Evolutionary conservation across 2,329 filamentous ascomycete species (phyloP).

Genomic region (Colletotrichum sp.): DNA sequence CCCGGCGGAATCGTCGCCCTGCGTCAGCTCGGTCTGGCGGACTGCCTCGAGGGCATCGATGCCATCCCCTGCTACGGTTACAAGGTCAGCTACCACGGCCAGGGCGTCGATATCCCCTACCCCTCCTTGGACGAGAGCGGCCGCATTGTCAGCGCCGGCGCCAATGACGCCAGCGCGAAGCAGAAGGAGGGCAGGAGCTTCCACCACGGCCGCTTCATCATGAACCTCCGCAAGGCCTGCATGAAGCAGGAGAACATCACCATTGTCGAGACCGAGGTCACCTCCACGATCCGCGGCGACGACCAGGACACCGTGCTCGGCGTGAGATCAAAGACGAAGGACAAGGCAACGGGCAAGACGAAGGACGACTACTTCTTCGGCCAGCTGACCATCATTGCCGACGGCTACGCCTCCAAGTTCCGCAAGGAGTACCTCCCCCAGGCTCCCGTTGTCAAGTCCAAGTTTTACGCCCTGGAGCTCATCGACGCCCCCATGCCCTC

Average conservation of each 20-base stretch:
- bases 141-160: slow-evolving; percentile 13
- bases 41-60: slow-evolving; percentile 90
- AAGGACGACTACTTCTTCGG: slow-evolving; percentile 82
- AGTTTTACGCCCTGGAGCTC: slow-evolving; percentile 93
- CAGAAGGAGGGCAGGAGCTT: slow-evolving; percentile 76
- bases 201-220: slow-evolving; percentile 94
- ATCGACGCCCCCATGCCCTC: slow-evolving; percentile 83
- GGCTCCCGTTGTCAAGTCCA: slow-evolving; percentile 75
- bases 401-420: slow-evolving; percentile 93
- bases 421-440: slow-evolving; percentile 76
- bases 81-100: slow-evolving; percentile 81
- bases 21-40: slow-evolving; percentile 76
- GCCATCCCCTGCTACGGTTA: slow-evolving; percentile 84
- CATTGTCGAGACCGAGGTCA: slow-evolving; percentile 88
- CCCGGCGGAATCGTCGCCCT: slow-evolving; percentile 87
- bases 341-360: slow-evolving; percentile 60
- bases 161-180: slow-evolving; percentile 20
- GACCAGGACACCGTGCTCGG: slow-evolving; percentile 78
- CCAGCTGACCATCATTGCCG: slow-evolving; percentile 84
- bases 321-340: slow-evolving; percentile 74
- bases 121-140: slow-evolving; percentile 64
- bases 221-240: slow-evolving; percentile 78
- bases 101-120: slow-evolving; percentile 79
- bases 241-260: slow-evolving; percentile 81
- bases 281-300: slow-evolving; percentile 73